Conservation (phyloP, 441 rosid genomes). For the Metrosideros polymorpha region DNA sequence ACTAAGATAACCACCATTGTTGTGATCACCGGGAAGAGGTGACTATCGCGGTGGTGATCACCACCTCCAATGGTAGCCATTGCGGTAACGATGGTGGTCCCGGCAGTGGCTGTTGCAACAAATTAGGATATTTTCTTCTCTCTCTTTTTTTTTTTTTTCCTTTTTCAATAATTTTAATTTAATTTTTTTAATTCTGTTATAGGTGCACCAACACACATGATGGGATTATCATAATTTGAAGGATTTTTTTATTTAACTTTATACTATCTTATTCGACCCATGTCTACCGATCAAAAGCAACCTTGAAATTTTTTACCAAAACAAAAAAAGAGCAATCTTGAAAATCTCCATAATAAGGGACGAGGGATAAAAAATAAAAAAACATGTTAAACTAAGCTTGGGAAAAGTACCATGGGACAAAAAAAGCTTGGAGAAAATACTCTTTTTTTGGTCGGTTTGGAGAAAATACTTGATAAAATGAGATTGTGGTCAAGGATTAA, state of each 20-base stretch:
- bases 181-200: not conserved
- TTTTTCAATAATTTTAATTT: not conserved
- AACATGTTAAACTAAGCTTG: not conserved
- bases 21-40: not conserved
- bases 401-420: not conserved
- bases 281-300: not conserved
- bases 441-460: not conserved
- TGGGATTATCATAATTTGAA: not conserved
- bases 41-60: not conserved
- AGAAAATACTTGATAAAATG: not conserved
- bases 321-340: not conserved
- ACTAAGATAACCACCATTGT: not conserved
- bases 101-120: not conserved
- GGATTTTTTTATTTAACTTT: not conserved
- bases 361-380: not conserved
- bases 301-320: not conserved
- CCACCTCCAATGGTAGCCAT: not conserved
- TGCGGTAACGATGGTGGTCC: not conserved
- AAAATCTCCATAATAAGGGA: not conserved
- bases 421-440: not conserved
- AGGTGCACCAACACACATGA: not conserved
- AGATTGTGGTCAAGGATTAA: not conserved
- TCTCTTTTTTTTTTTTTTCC: rapidly evolving
- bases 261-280: not conserved
- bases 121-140: not conserved